Conservation (phyloP, 768 basidiomycete genomes). For the Myochromella boudieri region DNA sequence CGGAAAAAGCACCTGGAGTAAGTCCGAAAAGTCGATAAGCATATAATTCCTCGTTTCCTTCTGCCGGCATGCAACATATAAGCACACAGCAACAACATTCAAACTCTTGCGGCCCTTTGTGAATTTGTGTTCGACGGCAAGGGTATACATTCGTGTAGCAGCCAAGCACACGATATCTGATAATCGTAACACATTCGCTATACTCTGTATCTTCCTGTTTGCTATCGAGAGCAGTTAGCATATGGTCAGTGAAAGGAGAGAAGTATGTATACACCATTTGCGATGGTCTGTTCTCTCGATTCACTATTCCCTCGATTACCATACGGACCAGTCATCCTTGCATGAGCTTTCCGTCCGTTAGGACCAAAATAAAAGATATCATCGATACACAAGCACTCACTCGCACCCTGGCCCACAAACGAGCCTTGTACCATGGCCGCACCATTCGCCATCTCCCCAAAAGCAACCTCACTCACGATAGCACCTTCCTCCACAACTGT, state of each 20-base stretch:
- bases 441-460: slow-evolving; percentile 90
- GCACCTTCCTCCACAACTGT: slow-evolving; percentile 92
- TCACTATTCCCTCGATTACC: slow-evolving; percentile 79
- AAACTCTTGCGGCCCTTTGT: slow-evolving; percentile 89
- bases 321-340: slow-evolving; percentile 79
- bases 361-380: background rate
- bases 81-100: slow-evolving; percentile 93
- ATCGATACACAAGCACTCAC: slow-evolving; percentile 47
- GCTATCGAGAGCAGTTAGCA: slow-evolving; percentile 43
- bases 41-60: slow-evolving; percentile 91
- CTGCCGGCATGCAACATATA: slow-evolving; percentile 92
- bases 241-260: background rate
- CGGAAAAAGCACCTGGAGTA: slow-evolving; percentile 64
- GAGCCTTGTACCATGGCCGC: slow-evolving; percentile 95
- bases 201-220: slow-evolving; percentile 77
- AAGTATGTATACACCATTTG: slow-evolving; percentile 61
- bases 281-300: slow-evolving; percentile 88
- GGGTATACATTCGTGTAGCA: slow-evolving; percentile 86
- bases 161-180: slow-evolving; percentile 79
- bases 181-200: slow-evolving; percentile 74
- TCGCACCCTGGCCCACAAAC: slow-evolving; percentile 88
- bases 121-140: slow-evolving; percentile 93
- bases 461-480: slow-evolving; percentile 91
- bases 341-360: slow-evolving; percentile 73
- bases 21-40: slow-evolving; percentile 99